Evolutionary conservation across 768 basidiomycete genomes (phyloP), one percentile per base, ranked within the genome.

Genomic region (Suillus sp.): DNA sequence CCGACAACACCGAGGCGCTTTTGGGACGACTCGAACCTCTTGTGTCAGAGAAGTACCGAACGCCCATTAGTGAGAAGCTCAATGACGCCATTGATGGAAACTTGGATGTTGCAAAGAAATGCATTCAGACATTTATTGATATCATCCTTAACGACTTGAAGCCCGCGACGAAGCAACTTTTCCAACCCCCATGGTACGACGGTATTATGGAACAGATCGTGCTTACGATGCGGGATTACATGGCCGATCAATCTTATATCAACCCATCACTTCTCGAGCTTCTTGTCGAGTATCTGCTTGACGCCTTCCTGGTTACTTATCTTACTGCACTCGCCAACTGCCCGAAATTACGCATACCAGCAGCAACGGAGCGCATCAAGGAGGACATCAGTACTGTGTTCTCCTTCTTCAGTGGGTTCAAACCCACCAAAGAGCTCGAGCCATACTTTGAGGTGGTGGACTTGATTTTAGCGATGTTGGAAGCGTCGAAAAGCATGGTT

Each of bases 11-110:
- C 20, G 97, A 99, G 77, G 86, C 90, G 2, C 83, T 99, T 2
- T 85, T 92, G 27, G 87, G 83, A 11, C 88, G 96, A 34, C 78
- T 99, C 30, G 96, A 99, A 77, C 87, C 91, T 1, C 85, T 98
- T 55, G 96, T 99, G 5, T 94, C 92, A 10, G 90, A 92, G 71
- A 99, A 98, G 78, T 99, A 99, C 75, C 83, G 90, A 50, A 82
- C 79, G 16, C 81, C 85, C 6, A 96, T 99, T 70, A 88, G 85
- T 67, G 93, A 95, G 70, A 85, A 88, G 50, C 80, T 99, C 59
- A 98, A 97, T 79, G 92, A 96, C 66, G 95, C 96, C 38, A 98
- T 99, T 68, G 96, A 99, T 73, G 97, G 97, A 3, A 99, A 96
- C 76, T 85, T 99, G 66, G 97, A 99, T 75, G 94, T 99, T 43